Evolutionary conservation across 2,329 filamentous ascomycete genomes (phyloP).

Genomic region (Phaeosphaeriaceae sp.): DNA sequence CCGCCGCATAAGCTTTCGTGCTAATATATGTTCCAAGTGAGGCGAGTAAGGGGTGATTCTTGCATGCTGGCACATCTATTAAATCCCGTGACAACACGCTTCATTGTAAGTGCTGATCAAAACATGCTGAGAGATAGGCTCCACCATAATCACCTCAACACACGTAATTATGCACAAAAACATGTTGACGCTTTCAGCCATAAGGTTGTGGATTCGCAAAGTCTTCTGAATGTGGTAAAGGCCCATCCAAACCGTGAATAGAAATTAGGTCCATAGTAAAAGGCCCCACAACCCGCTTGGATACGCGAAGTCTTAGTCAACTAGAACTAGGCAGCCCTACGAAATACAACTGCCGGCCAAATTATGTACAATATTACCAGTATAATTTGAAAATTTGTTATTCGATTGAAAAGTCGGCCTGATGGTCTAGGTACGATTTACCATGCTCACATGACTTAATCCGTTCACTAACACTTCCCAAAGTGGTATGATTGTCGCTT

Average conservation of each 20-base stretch:
- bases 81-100: too few relatives aligned
- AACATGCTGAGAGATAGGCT: neutral
- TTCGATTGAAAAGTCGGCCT: slow-evolving; percentile 19
- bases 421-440: slow-evolving; percentile 35
- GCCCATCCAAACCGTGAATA: slow-evolving; percentile 4
- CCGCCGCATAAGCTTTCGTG: slow-evolving; percentile 11
- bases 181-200: neutral
- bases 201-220: slow-evolving; percentile 15
- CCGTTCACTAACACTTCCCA: neutral
- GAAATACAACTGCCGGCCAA: neutral
- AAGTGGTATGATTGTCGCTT: slow-evolving; percentile 36
- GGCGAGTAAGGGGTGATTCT: slow-evolving; percentile 10
- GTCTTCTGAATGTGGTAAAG: slow-evolving; percentile 17
- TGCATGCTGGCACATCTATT: neutral
- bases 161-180: neutral
- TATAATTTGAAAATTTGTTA: slow-evolving; percentile 8
- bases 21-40: slow-evolving; percentile 7
- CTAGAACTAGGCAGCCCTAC: too few relatives aligned
- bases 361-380: too few relatives aligned
- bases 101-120: too few relatives aligned
- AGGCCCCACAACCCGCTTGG: slow-evolving; percentile 14
- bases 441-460: neutral
- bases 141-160: neutral
- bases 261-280: neutral
- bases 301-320: neutral